A percentile compares a stretch with the other conserved stretches of the same genome.
These are phyloP conservation scores for Oryza glumipatula DNA, from an alignment of 176 grass and related monocot genomes.

Conservation along the genomic window DNA sequence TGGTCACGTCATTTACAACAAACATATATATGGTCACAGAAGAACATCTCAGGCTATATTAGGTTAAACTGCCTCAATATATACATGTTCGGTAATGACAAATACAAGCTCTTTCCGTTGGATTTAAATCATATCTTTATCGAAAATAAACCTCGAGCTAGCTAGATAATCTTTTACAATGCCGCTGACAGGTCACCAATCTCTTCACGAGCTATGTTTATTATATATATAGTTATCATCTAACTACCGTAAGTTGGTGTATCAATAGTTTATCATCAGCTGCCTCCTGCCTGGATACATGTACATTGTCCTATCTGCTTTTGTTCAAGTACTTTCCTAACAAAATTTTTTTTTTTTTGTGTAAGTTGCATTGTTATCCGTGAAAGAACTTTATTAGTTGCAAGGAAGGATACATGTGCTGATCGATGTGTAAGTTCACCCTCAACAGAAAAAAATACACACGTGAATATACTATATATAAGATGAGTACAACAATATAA, in stretches of 20 bases:
- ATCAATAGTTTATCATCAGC: slow-evolving; percentile 3
- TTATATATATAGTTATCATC: neutral
- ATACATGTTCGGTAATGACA: neutral
- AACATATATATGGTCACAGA: neutral
- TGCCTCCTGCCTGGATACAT: slow-evolving; percentile 3
- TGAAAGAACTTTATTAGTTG: neutral
- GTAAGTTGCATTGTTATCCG: neutral
- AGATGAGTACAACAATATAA: neutral
- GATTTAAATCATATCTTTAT: neutral
- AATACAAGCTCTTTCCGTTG: slow-evolving; percentile 8
- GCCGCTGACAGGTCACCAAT: slow-evolving; percentile 20
- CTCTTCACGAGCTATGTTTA: slow-evolving; percentile 1
- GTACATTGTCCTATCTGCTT: neutral
- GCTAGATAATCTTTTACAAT: neutral
- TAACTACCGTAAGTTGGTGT: slow-evolving; percentile 25
- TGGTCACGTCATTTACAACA: neutral
- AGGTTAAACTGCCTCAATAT: neutral
- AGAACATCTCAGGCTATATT: neutral
- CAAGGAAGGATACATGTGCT: neutral
- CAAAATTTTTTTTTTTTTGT: neutral
- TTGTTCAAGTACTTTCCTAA: slow-evolving; percentile 20
- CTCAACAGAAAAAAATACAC: neutral
- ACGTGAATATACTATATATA: neutral
- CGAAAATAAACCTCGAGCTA: slow-evolving; percentile 5
- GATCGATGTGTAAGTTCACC: slow-evolving; percentile 2